Percentiles rank a stretch among this genome's conserved stretches.
Evolutionary conservation across 306 rosid genomes (phyloP).

Genomic region (Lagenaria siceraria): DNA sequence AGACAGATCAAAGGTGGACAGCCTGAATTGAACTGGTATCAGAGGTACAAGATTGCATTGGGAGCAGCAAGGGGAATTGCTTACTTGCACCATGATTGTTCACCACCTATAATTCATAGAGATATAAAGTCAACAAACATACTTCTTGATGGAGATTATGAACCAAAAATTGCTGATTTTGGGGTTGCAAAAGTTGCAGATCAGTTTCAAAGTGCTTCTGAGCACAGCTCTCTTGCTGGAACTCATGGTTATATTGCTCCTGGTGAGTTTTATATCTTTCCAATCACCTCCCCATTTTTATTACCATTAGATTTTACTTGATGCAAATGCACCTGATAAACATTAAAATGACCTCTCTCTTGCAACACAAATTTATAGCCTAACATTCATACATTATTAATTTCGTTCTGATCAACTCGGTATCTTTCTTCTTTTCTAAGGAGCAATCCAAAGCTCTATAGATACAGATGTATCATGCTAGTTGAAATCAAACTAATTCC

Average conservation of each 20-base stretch:
- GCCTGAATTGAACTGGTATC: constrained; percentile 60
- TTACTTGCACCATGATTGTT: constrained; percentile 88
- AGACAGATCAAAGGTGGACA: constrained; percentile 37
- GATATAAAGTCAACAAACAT: constrained; percentile 92
- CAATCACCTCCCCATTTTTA: background rate
- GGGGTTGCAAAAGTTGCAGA: constrained; percentile 81
- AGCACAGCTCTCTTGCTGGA: constrained; percentile 62
- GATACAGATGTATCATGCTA: background rate
- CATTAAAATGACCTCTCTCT: background rate
- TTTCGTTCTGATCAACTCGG: background rate
- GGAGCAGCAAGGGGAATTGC: constrained; percentile 89
- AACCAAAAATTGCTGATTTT: constrained; percentile 90
- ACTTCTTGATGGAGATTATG: constrained; percentile 60
- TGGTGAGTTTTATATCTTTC: constrained; percentile 38
- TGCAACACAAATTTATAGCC: background rate
- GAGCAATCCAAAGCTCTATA: background rate
- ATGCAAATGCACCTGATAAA: background rate
- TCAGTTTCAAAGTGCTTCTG: constrained; percentile 33
- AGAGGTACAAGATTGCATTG: constrained; percentile 65
- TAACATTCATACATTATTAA: background rate
- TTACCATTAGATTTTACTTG: background rate
- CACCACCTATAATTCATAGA: constrained; percentile 73
- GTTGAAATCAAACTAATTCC: background rate
- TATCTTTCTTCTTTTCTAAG: background rate
- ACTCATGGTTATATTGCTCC: constrained; percentile 98